These are phyloP conservation scores for Leucoagaricus sp. DNA, from an alignment of 1,284 basidiomycete species.

Conservation along the genomic window DNA sequence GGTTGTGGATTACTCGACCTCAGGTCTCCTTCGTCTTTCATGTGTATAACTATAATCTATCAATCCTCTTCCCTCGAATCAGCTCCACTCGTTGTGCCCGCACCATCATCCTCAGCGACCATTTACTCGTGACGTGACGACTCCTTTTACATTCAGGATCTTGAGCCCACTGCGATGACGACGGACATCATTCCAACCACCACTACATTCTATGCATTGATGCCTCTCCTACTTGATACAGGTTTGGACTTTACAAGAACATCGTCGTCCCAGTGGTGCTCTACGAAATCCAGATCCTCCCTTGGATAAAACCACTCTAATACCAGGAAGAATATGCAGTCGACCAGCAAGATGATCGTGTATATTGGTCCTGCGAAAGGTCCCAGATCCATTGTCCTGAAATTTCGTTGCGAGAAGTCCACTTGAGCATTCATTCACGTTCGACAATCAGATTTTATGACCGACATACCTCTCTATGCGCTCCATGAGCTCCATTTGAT, in stretches of 20 bases:
- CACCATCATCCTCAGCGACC: background rate
- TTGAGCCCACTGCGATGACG: constrained; percentile 5
- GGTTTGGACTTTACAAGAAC: constrained; percentile 5
- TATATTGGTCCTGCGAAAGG: constrained; percentile 78
- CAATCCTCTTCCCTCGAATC: constrained; percentile 14
- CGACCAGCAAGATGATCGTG: constrained; percentile 76
- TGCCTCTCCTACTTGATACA: constrained; percentile 10
- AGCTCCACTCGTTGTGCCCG: background rate
- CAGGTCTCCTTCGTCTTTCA: constrained; percentile 14
- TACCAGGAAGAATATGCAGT: constrained; percentile 77
- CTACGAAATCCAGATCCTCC: constrained; percentile 69
- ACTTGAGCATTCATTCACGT: constrained; percentile 3
- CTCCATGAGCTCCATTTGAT: constrained; percentile 66
- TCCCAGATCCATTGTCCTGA: constrained; percentile 71
- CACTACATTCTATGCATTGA: constrained; percentile 11
- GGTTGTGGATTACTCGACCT: constrained; percentile 14
- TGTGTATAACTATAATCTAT: constrained; percentile 18
- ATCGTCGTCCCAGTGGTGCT: constrained; percentile 34
- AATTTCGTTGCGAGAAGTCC: background rate
- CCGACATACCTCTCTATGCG: constrained; percentile 65
- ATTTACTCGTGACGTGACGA: constrained; percentile 1
- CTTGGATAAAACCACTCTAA: constrained; percentile 79
- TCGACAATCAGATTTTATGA: background rate
- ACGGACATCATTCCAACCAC: background rate
- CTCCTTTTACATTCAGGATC: background rate